Evolutionary conservation across 2,329 filamentous ascomycete species (phyloP).

Genomic region (Apiospora koreana): DNA sequence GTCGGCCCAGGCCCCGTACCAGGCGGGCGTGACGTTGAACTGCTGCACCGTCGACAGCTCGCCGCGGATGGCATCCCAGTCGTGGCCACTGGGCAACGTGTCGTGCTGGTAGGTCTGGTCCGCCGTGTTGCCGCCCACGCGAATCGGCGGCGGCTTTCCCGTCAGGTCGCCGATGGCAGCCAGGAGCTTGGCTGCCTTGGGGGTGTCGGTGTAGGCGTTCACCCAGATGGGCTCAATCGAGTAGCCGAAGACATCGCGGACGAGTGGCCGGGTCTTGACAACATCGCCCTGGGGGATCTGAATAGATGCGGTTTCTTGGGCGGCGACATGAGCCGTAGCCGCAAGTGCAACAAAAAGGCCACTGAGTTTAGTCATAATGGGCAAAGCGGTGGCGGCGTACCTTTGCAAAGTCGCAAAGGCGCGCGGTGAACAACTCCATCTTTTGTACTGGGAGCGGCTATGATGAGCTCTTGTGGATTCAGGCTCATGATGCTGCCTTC

Average conservation of each 20-base stretch:
- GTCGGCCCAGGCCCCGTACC: slow-evolving; percentile 32
- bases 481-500: background rate
- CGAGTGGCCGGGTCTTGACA: slow-evolving; percentile 27
- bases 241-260: slow-evolving; percentile 34
- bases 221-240: slow-evolving; percentile 37
- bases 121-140: slow-evolving; percentile 36
- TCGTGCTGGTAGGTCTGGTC: slow-evolving; percentile 34
- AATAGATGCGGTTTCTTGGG: slow-evolving; percentile 18
- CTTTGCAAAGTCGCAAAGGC: background rate
- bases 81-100: slow-evolving; percentile 27
- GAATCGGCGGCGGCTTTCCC: slow-evolving; percentile 33
- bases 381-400: background rate
- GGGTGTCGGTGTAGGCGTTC: slow-evolving; percentile 30
- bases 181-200: slow-evolving; percentile 29
- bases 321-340: background rate
- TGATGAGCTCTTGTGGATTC: background rate
- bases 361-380: background rate
- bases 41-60: slow-evolving; percentile 20
- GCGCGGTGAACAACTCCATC: background rate
- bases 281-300: slow-evolving; percentile 24
- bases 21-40: slow-evolving; percentile 35
- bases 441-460: background rate
- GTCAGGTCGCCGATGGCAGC: slow-evolving; percentile 28
- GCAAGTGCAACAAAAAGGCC: background rate
- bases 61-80: slow-evolving; percentile 28